phyloP scores from a whole-genome alignment of 345 rosid genomes.

The Bruguiera parviflora region DNA sequence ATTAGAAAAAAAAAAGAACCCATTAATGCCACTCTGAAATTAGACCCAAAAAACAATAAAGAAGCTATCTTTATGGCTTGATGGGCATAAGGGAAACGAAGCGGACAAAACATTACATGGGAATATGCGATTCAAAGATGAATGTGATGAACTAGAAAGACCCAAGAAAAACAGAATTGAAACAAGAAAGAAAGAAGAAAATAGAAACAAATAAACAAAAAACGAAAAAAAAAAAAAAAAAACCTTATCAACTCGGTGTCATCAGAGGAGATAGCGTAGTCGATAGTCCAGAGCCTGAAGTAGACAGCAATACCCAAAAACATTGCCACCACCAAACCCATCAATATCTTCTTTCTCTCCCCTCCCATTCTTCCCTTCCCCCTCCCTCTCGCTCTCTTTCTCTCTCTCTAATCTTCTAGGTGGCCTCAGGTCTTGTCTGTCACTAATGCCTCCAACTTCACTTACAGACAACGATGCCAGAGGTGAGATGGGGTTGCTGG shows the following conservation, averaged over 20 bases:
- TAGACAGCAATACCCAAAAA: conserved; percentile 61
- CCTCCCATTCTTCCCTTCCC: conserved; percentile 28
- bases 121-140: neutral
- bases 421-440: too few species aligned
- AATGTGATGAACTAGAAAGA: too few species aligned
- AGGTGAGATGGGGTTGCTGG: too few species aligned
- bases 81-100: neutral
- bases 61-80: neutral
- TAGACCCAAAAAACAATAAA: neutral
- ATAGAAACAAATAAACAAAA: neutral
- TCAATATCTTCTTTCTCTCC: conserved; percentile 44
- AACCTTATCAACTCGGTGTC: conserved; percentile 72
- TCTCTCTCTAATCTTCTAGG: too few species aligned
- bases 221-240: neutral
- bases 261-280: conserved; percentile 57
- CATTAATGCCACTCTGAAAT: neutral
- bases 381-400: neutral
- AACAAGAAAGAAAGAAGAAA: neutral
- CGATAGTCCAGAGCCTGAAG: conserved; percentile 72
- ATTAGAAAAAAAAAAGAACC: neutral
- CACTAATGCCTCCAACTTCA: too few species aligned
- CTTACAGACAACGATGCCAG: too few species aligned
- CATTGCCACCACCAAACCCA: conserved; percentile 49
- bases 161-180: too few species aligned
- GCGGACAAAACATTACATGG: neutral